Conservation (phyloP, 1,284 basidiomycete genomes). For the Ustilago lituana region DNA sequence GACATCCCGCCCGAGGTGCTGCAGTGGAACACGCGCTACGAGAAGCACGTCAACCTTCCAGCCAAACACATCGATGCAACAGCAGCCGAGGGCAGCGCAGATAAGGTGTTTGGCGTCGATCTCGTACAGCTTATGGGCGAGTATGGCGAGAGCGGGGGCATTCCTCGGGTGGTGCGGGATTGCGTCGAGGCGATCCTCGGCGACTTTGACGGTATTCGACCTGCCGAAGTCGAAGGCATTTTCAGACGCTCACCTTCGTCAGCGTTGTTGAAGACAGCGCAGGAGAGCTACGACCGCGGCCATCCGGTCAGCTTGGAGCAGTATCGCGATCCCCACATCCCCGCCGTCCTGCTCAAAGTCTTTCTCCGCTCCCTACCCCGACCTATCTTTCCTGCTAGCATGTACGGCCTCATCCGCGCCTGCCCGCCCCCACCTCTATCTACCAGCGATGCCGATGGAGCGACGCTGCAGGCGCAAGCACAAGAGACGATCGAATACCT, state of each 20-base stretch:
- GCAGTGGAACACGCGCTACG: constrained; percentile 68
- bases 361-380: constrained; percentile 80
- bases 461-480: constrained; percentile 60
- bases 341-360: constrained; percentile 84
- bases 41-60: constrained; percentile 27
- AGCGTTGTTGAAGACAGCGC: constrained; percentile 76
- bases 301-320: constrained; percentile 79
- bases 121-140: constrained; percentile 82
- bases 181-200: constrained; percentile 74
- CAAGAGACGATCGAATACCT: constrained; percentile 69
- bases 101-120: constrained; percentile 79
- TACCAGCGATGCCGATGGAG: neutral
- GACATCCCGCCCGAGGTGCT: constrained; percentile 83
- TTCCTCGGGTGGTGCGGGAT: constrained; percentile 81
- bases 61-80: neutral
- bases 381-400: constrained; percentile 76
- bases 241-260: constrained; percentile 81
- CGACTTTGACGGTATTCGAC: constrained; percentile 66
- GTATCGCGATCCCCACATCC: constrained; percentile 80
- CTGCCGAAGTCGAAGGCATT: constrained; percentile 78
- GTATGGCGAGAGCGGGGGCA: constrained; percentile 77
- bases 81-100: constrained; percentile 72
- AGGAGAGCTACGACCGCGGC: constrained; percentile 83
- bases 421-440: constrained; percentile 71
- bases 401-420: constrained; percentile 75